These are phyloP conservation scores for Acanthochlamys bracteata DNA, from an alignment of 106 monocot genomes.

Conservation along the genomic window DNA sequence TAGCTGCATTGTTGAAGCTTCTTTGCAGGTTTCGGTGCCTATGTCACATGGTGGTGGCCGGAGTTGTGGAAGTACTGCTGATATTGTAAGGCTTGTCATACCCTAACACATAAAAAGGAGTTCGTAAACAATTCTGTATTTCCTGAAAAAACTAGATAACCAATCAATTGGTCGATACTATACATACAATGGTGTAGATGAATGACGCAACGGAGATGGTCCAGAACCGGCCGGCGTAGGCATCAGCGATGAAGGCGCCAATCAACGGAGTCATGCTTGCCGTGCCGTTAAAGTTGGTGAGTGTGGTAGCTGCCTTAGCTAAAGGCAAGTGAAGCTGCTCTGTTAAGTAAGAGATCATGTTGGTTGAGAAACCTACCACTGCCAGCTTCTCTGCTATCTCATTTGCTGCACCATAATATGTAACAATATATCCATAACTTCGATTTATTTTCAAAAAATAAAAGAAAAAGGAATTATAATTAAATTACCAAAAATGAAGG, in stretches of 20 bases:
- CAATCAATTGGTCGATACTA: no score
- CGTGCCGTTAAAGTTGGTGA: conserved; percentile 79
- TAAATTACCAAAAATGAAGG: conserved; percentile 54
- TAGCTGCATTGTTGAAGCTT: conserved; percentile 51
- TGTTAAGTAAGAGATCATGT: conserved; percentile 83
- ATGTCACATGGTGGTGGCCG: conserved; percentile 47
- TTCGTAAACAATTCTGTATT: no score
- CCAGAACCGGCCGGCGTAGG: conserved; percentile 76
- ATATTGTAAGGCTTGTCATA: conserved; percentile 55
- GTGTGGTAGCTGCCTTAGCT: conserved; percentile 69
- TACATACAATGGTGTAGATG: conserved; percentile 54
- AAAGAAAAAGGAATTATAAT: not conserved
- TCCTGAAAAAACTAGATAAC: no score
- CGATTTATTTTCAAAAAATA: not conserved
- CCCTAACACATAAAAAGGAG: conserved; percentile 38
- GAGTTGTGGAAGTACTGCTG: conserved; percentile 42
- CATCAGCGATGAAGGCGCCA: conserved; percentile 83
- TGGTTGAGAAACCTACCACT: conserved; percentile 68
- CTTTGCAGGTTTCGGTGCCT: conserved; percentile 17
- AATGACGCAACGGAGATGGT: conserved; percentile 53
- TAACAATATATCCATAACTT: no score
- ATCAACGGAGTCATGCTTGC: conserved; percentile 70
- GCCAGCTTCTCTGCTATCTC: conserved; percentile 76
- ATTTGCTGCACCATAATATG: conserved; percentile 55
- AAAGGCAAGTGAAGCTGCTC: conserved; percentile 71